phyloP scores from a whole-genome alignment of 108 stramenopile species.

The Aureococcus anophagefferens region DNA sequence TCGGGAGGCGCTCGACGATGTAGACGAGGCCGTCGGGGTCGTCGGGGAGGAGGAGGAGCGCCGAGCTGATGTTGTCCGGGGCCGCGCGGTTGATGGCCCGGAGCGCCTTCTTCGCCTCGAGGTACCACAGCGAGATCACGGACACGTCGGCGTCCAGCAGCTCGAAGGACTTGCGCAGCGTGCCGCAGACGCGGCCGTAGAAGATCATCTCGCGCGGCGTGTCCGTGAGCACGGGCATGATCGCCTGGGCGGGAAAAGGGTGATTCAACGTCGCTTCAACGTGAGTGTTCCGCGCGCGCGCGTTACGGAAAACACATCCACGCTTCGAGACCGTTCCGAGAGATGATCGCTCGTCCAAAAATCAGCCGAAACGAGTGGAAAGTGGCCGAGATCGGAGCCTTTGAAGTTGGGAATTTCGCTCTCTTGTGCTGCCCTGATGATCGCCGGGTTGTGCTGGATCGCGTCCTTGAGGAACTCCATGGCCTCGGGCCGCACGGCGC shows the following conservation, averaged over 20 bases:
- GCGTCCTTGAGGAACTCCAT: neutral
- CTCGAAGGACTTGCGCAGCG: neutral
- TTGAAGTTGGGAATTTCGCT: too few relatives aligned
- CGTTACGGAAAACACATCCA: too few relatives aligned
- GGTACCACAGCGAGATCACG: neutral
- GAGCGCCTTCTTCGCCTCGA: neutral
- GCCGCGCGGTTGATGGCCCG: neutral
- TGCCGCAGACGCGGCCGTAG: neutral
- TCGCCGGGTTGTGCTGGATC: neutral
- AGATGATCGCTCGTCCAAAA: too few relatives aligned
- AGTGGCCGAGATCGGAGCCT: too few relatives aligned
- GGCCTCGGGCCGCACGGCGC: neutral
- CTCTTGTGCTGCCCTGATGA: too few relatives aligned
- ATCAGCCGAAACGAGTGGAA: too few relatives aligned
- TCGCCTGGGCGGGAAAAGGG: too few relatives aligned
- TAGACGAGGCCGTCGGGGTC: neutral
- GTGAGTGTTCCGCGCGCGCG: too few relatives aligned
- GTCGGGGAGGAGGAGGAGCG: neutral
- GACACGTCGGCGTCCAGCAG: neutral
- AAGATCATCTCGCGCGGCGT: neutral
- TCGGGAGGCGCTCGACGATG: too few relatives aligned
- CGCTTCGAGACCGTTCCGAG: too few relatives aligned
- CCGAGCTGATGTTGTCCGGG: neutral
- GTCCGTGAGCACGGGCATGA: neutral
- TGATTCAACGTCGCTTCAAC: too few relatives aligned